Base-by-base conservation (phyloP, 495 filamentous ascomycete genomes). In the Usnea hakonensis region DNA sequence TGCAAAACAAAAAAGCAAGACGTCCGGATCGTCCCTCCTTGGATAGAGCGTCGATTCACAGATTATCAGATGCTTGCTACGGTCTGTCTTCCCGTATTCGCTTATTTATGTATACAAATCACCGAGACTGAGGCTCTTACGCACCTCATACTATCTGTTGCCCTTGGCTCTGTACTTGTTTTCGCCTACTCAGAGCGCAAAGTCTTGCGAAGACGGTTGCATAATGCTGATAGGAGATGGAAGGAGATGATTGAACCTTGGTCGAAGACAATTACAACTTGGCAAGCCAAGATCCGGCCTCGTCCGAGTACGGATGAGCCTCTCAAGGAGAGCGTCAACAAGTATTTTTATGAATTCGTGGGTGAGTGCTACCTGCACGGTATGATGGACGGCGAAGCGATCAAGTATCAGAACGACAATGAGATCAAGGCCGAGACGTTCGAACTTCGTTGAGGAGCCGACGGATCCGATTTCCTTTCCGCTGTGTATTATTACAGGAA, bases 341-440 rank as follows among this genome's bases (percentile, higher is more conserved):
- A 40, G 48, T 55, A 36, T 35, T 54, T 41, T 37, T 62, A 62
- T 28, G 44, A 62, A 40, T 64, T 75, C 36, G 36, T 70, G 38
- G 72, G 73, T 4, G 73, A 73, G 50, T 65, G 65, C 38, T 75
- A 75, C 64, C 40, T 75, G 1, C 72, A 75, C 54, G 73, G 73
- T 10, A 70, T 72, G 65, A 76, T 76, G 73, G 72, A 74, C 55
- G 72, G 73, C 5, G 70, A 76, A 44, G 72, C 72, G 10, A 33
- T 73, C 33, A 63, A 59, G 38, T 67, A 67, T 44, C 65, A 67
- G 48, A 55, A 57, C 28, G 4, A 58, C 8, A 48, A 59, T 21
- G 61, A 48, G 17, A 33, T 58, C 32, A 32, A 17, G 3, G 61
- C 53, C 10, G 30, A 59, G 21, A 55, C 50, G 11, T 63, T 63